Conservation (phyloP, 108 stramenopile genomes). For the Mediolabrus comicus region DNA sequence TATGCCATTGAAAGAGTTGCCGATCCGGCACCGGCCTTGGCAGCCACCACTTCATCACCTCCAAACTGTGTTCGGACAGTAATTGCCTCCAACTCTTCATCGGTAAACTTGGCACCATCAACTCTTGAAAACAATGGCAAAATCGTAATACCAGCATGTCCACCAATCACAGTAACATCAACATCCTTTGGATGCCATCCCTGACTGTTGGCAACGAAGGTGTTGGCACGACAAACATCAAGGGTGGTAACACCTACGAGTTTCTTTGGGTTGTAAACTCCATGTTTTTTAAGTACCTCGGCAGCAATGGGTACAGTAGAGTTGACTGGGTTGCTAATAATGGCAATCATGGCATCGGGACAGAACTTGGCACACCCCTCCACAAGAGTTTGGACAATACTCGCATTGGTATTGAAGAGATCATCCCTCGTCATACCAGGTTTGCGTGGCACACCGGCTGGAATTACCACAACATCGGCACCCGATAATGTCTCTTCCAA, state of each 20-base stretch:
- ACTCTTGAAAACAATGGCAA: conserved; percentile 96
- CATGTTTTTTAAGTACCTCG: conserved; percentile 93
- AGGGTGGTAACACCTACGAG: conserved; percentile 98
- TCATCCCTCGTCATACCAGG: conserved; percentile 98
- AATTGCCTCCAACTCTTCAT: conserved; percentile 87
- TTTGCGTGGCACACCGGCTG: conserved; percentile 99
- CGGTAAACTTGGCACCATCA: conserved; percentile 80
- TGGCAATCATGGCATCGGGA: conserved; percentile 95
- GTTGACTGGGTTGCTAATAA: conserved; percentile 99
- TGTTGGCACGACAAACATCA: conserved; percentile 98
- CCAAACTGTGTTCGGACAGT: conserved; percentile 98
- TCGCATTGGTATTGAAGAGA: conserved; percentile 93
- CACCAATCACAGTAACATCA: conserved; percentile 97
- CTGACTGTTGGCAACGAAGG: conserved; percentile 93
- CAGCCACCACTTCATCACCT: conserved; percentile 99
- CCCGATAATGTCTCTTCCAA: conserved; percentile 79
- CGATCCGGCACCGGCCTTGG: conserved; percentile 98
- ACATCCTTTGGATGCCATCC: conserved; percentile 83
- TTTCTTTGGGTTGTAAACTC: conserved; percentile 94
- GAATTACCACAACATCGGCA: conserved; percentile 96
- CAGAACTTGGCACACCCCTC: conserved; percentile 94
- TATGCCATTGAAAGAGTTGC: conserved; percentile 99
- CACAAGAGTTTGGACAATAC: conserved; percentile 94
- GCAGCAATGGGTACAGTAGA: conserved; percentile 99
- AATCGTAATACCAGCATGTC: conserved; percentile 99